These are phyloP conservation scores for Fereydounia khargensis DNA, from an alignment of 1,284 basidiomycete species.

Conservation along the genomic window DNA sequence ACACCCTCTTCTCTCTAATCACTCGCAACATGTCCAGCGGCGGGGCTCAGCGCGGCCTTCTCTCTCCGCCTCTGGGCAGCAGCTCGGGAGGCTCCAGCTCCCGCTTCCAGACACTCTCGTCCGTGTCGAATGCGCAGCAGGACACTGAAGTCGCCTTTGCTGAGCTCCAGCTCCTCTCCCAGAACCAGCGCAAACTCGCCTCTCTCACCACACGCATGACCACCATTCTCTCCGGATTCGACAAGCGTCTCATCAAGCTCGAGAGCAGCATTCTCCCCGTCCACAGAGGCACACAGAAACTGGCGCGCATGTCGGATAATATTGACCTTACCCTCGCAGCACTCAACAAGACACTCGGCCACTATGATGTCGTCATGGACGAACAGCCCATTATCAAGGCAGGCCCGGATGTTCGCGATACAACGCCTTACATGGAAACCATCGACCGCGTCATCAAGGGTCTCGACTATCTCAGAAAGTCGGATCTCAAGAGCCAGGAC, in stretches of 20 bases:
- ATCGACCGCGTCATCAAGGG: slow-evolving; percentile 48
- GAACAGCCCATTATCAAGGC: slow-evolving; percentile 50
- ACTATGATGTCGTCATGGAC: slow-evolving; percentile 50
- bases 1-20: too few species aligned
- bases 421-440: slow-evolving; percentile 50
- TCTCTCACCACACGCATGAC: slow-evolving; percentile 58
- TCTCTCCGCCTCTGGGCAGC: slow-evolving; percentile 1
- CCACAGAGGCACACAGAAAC: slow-evolving; percentile 51
- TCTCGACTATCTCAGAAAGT: slow-evolving; percentile 30
- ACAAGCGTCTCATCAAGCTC: slow-evolving; percentile 56
- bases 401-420: slow-evolving; percentile 45
- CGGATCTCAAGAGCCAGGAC: slow-evolving; percentile 36
- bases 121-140: slow-evolving; percentile 8
- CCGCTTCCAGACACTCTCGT: background rate
- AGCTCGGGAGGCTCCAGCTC: background rate
- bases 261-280: slow-evolving; percentile 55
- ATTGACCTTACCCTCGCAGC: slow-evolving; percentile 44
- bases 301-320: slow-evolving; percentile 47
- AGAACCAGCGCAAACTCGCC: slow-evolving; percentile 57
- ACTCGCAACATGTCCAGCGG: too few species aligned
- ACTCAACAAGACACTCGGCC: slow-evolving; percentile 46
- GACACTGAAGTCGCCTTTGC: slow-evolving; percentile 51
- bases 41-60: slow-evolving; percentile 3
- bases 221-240: slow-evolving; percentile 58
- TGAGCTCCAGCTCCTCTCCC: slow-evolving; percentile 59